Evolutionary conservation across 73 alveolate genomes (phyloP).

Genomic region (Paramecium octaurelia): DNA sequence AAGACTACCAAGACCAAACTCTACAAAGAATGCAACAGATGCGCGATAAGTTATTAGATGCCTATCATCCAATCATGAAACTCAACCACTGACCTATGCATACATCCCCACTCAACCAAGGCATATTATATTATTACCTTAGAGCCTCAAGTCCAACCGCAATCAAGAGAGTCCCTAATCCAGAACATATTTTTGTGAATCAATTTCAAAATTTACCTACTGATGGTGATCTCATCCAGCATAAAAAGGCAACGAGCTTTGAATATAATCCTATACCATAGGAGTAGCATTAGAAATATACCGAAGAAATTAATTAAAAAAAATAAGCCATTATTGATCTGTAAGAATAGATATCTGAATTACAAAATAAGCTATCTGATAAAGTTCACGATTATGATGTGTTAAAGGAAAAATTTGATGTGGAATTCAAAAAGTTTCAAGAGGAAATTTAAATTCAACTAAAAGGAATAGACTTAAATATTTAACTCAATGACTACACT

Average conservation of each 20-base stretch:
- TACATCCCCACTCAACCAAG: neutral
- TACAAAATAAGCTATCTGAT: neutral
- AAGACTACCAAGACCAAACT: neutral
- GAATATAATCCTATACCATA: neutral
- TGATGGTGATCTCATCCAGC: neutral
- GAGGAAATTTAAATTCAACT: neutral
- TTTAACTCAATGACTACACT: constrained; percentile 4
- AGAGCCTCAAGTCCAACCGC: constrained; percentile 15
- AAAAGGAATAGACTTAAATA: neutral
- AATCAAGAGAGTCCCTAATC: neutral
- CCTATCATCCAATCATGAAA: neutral
- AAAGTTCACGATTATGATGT: neutral
- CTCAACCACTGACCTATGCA: neutral
- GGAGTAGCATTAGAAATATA: neutral
- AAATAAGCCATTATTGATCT: neutral
- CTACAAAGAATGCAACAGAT: neutral
- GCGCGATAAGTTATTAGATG: neutral
- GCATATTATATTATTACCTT: neutral
- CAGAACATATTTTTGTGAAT: neutral
- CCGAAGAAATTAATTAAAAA: neutral
- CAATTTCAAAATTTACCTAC: neutral
- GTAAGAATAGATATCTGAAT: neutral
- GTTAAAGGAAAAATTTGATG: neutral
- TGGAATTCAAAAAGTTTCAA: constrained; percentile 16
- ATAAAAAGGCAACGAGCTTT: neutral